phyloP scores from a whole-genome alignment of 2,329 filamentous ascomycete genomes.

The Penicillium sp. region DNA sequence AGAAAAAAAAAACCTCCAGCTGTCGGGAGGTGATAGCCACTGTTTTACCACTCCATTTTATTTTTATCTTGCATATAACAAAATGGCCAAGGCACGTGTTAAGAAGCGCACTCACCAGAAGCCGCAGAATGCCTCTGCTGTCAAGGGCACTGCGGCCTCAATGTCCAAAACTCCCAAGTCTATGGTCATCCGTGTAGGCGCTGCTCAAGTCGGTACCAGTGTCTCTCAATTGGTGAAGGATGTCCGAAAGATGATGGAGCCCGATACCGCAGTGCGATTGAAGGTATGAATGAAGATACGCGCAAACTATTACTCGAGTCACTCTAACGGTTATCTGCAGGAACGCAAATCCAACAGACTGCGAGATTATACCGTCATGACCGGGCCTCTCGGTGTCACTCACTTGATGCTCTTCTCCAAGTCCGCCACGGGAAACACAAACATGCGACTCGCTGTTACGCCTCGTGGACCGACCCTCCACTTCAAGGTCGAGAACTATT shows the following conservation, averaged over 20 bases:
- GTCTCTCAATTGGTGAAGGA: slow-evolving; percentile 90
- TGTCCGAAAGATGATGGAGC: slow-evolving; percentile 92
- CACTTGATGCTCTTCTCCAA: slow-evolving; percentile 92
- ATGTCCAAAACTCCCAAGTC: slow-evolving; percentile 77
- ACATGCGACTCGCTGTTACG: slow-evolving; percentile 82
- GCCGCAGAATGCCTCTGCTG: slow-evolving; percentile 57
- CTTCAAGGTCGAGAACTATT: slow-evolving; percentile 94
- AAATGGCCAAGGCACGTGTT: slow-evolving; percentile 76
- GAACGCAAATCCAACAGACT: slow-evolving; percentile 86
- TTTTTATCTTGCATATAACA: slow-evolving; percentile 6
- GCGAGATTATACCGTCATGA: slow-evolving; percentile 93
- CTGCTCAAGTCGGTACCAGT: slow-evolving; percentile 87
- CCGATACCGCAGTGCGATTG: slow-evolving; percentile 83
- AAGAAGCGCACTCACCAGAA: slow-evolving; percentile 89
- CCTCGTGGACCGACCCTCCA: slow-evolving; percentile 90
- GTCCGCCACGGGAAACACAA: slow-evolving; percentile 87
- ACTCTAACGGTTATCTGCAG: slow-evolving; percentile 30
- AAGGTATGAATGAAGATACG: slow-evolving; percentile 54
- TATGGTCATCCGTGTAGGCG: slow-evolving; percentile 97
- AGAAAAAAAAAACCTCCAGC: slow-evolving; percentile 34
- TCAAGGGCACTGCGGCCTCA: slow-evolving; percentile 62
- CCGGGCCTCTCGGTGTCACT: slow-evolving; percentile 86
- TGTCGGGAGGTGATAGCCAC: slow-evolving; percentile 14
- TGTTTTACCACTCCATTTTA: slow-evolving; percentile 8
- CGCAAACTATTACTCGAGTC: neutral